phyloP scores from a whole-genome alignment of 495 filamentous ascomycete genomes.

The Aspergillus carlsbadensis region DNA sequence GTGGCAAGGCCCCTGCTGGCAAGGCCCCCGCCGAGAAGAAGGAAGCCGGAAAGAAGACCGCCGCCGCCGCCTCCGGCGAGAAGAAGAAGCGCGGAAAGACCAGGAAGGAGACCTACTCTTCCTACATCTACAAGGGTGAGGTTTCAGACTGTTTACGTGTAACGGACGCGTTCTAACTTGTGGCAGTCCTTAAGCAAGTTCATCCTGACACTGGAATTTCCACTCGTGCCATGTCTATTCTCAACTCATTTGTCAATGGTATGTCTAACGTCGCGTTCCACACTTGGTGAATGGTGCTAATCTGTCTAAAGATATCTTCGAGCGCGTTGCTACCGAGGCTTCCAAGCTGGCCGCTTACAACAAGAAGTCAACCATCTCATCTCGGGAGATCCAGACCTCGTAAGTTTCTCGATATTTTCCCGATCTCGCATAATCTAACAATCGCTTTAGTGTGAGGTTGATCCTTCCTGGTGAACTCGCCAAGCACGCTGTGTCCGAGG shows the following conservation, averaged over 20 bases:
- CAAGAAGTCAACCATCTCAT: conserved; percentile 99
- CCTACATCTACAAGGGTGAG: conserved; percentile 99
- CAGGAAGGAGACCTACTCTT: conserved; percentile 99
- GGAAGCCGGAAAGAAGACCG: conserved; percentile 99
- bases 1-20: conserved; percentile 90
- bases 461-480: conserved; percentile 98
- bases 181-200: conserved; percentile 96
- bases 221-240: conserved; percentile 98
- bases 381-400: conserved; percentile 98
- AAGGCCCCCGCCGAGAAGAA: conserved; percentile 95
- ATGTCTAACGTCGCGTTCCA: conserved; percentile 32
- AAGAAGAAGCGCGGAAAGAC: conserved; percentile 99
- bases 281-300: conserved; percentile 1
- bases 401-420: conserved; percentile 35
- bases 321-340: conserved; percentile 97
- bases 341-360: conserved; percentile 99
- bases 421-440: conserved; percentile 14
- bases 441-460: conserved; percentile 70
- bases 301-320: conserved; percentile 83
- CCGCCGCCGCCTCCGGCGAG: conserved; percentile 79
- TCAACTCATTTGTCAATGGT: conserved; percentile 99
- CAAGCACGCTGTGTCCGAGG: conserved; percentile 99
- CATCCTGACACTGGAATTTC: conserved; percentile 99
- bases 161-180: conserved; percentile 21
- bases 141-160: conserved; percentile 24